Conservation (phyloP, 1,284 basidiomycete species). For the Naganishia sp. region DNA sequence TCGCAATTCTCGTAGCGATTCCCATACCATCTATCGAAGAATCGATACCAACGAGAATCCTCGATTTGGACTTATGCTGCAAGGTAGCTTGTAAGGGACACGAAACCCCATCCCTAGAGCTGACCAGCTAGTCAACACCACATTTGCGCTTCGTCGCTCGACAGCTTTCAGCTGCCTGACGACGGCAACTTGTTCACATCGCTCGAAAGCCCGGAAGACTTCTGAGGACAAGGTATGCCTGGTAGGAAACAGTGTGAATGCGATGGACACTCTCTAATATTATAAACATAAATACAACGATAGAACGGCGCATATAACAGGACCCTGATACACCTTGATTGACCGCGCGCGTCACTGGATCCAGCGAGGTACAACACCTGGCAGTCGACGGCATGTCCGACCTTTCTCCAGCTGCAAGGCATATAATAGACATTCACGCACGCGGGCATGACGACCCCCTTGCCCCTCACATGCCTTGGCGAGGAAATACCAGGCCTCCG, state of each 20-base stretch:
- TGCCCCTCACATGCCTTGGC: conserved; percentile 75
- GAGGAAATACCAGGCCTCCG: conserved; percentile 89
- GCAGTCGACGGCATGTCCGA: conserved; percentile 46
- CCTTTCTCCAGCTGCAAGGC: conserved; percentile 73
- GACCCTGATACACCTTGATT: not conserved
- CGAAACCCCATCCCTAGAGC: no score
- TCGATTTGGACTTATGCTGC: no score
- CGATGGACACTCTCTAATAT: no score
- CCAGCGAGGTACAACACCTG: conserved; percentile 44
- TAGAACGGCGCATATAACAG: not conserved
- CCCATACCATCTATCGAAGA: no score
- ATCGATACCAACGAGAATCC: no score
- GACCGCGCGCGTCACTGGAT: not conserved
- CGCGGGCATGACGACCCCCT: conserved; percentile 64
- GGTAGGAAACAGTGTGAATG: not conserved
- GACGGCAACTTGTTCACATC: no score
- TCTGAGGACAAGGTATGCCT: not conserved
- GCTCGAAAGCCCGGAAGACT: not conserved
- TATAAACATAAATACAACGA: not conserved
- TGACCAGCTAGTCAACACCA: no score
- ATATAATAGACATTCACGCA: conserved; percentile 71
- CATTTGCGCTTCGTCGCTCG: no score
- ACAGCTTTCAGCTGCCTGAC: no score
- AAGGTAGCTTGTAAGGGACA: no score
- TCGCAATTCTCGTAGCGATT: no score